These are phyloP conservation scores for Strobilomyces dryophilus DNA, from an alignment of 768 basidiomycete species.

Conservation along the genomic window DNA sequence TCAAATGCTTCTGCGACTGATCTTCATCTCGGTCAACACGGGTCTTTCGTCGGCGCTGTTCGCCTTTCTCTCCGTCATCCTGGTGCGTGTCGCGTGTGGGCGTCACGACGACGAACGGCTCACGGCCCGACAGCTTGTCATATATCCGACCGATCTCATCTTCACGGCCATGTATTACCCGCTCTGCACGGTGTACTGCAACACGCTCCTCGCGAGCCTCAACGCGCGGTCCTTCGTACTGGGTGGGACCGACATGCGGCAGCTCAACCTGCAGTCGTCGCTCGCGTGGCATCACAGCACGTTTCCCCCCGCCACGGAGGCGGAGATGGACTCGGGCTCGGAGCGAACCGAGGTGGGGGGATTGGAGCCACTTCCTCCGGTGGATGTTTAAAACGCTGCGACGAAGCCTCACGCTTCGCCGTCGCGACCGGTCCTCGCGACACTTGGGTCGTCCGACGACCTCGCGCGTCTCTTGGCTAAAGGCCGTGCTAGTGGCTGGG, in stretches of 20 bases:
- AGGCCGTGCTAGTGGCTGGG: neutral
- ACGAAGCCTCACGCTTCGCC: neutral
- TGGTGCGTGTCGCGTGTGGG: conserved; percentile 12
- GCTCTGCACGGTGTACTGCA: conserved; percentile 32
- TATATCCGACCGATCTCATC: conserved; percentile 22
- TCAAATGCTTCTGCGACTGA: conserved; percentile 21
- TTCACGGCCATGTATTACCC: conserved; percentile 27
- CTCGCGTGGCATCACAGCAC: conserved; percentile 8
- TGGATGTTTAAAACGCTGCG: neutral
- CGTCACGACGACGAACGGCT: neutral
- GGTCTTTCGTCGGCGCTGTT: conserved; percentile 24
- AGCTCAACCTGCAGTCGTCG: neutral
- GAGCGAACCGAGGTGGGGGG: neutral
- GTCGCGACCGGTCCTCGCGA: neutral
- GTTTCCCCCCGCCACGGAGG: neutral
- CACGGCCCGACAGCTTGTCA: conserved; percentile 11
- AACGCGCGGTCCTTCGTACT: conserved; percentile 23
- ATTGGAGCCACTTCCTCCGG: neutral
- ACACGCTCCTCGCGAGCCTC: conserved; percentile 32
- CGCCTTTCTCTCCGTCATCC: conserved; percentile 15
- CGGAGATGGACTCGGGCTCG: neutral
- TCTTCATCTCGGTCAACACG: conserved; percentile 24
- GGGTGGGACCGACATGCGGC: neutral
- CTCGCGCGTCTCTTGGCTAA: neutral
- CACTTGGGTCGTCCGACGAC: neutral